phyloP scores from a whole-genome alignment of 805 yeast species.

The Lipomyces anomalus region DNA sequence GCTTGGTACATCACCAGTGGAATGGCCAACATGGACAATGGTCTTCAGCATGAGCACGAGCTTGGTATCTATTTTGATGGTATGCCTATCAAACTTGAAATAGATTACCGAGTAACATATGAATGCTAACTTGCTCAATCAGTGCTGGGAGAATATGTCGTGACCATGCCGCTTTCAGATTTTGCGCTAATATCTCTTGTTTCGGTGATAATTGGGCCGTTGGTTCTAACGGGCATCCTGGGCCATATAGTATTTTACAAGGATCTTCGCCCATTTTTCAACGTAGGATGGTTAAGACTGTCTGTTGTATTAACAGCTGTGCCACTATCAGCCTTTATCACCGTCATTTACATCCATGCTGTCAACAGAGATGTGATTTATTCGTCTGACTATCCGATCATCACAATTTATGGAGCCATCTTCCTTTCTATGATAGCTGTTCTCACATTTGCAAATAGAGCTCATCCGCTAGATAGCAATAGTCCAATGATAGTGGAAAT shows the following conservation, averaged over 20 bases:
- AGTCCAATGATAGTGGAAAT: conserved; percentile 8
- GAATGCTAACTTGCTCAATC: not conserved
- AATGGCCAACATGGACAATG: no score
- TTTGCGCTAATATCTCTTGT: conserved; percentile 5
- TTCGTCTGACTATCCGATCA: conserved; percentile 15
- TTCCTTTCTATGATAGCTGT: conserved; percentile 1
- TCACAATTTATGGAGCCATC: conserved; percentile 4
- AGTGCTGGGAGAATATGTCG: conserved; percentile 3
- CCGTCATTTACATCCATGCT: not conserved
- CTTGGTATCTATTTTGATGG: conserved; percentile 15
- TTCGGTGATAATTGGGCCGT: conserved; percentile 7
- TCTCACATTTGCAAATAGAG: conserved; percentile 2
- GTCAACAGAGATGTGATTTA: conserved; percentile 11
- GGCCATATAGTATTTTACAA: conserved; percentile 1
- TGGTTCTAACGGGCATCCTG: conserved; percentile 3
- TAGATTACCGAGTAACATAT: not conserved
- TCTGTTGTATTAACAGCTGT: conserved; percentile 7
- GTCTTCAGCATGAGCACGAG: conserved; percentile 1
- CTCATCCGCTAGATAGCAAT: conserved; percentile 4
- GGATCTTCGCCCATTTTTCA: conserved; percentile 1
- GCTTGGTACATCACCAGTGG: conserved; percentile 1
- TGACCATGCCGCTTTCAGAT: conserved; percentile 4
- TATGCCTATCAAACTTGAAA: no score
- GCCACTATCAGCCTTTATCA: conserved; percentile 1
- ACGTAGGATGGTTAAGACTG: conserved; percentile 12